A percentile compares a stretch with the other conserved stretches of the same genome.
phyloP scores from a whole-genome alignment of 768 basidiomycete genomes.

The Gelatoporia subvermispora region DNA sequence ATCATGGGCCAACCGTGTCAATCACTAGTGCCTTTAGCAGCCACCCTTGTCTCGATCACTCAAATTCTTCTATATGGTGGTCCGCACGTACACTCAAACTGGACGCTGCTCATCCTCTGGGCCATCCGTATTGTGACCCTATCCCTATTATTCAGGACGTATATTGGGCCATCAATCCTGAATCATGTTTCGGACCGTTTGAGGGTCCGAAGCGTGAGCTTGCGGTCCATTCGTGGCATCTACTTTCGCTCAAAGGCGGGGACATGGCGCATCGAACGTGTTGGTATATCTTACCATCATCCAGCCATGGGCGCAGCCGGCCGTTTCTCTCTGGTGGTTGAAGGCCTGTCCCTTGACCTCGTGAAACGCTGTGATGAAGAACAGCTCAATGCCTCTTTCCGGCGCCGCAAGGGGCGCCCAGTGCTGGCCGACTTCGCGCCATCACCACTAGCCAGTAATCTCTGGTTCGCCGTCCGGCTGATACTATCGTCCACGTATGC shows the following conservation, averaged over 20 bases:
- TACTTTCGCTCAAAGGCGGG: conserved; percentile 55
- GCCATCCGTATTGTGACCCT: conserved; percentile 46
- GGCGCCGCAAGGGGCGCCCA: conserved; percentile 8
- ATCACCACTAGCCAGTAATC: conserved; percentile 29
- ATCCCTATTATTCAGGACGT: conserved; percentile 58
- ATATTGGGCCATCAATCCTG: conserved; percentile 62
- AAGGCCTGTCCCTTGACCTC: conserved; percentile 55
- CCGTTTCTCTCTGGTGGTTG: conserved; percentile 58
- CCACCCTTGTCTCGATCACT: too few relatives aligned
- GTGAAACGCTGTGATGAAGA: conserved; percentile 19
- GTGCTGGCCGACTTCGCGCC: conserved; percentile 35
- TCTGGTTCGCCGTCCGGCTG: conserved; percentile 25
- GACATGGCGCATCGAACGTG: conserved; percentile 62
- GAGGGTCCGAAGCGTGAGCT: conserved; percentile 67
- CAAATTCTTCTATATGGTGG: too few relatives aligned
- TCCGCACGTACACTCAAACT: conserved; percentile 15
- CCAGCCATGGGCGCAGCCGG: conserved; percentile 44
- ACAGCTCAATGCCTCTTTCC: not conserved
- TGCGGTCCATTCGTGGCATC: conserved; percentile 73
- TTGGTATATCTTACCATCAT: conserved; percentile 54
- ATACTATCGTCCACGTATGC: conserved; percentile 30
- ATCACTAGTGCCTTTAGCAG: too few relatives aligned
- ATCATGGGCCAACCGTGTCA: too few relatives aligned
- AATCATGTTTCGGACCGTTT: conserved; percentile 52
- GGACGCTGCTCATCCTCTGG: conserved; percentile 44